phyloP scores from a whole-genome alignment of 352 stramenopile genomes.

The Phytophthora crassamura region DNA sequence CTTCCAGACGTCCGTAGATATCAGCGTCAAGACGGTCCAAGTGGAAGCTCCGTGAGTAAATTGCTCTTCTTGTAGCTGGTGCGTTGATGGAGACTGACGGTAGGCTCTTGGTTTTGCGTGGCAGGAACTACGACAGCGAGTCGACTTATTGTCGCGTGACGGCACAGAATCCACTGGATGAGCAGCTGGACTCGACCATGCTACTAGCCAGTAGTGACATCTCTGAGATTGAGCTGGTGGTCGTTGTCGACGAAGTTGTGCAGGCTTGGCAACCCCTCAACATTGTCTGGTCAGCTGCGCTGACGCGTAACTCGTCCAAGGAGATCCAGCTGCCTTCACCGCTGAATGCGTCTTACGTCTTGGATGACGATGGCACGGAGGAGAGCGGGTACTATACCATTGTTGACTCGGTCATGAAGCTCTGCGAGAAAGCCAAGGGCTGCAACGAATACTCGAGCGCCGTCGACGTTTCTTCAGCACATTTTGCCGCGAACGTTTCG shows the following conservation, averaged over 20 bases:
- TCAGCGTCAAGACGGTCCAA: slow-evolving; percentile 40
- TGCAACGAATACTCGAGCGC: slow-evolving; percentile 58
- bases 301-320: slow-evolving; percentile 40
- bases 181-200: slow-evolving; percentile 26
- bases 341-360: slow-evolving; percentile 36
- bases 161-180: slow-evolving; percentile 43
- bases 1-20: slow-evolving; percentile 54
- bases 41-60: slow-evolving; percentile 27
- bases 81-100: background rate
- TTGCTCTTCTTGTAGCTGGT: background rate
- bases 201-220: slow-evolving; percentile 43
- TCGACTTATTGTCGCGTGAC: slow-evolving; percentile 61
- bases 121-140: slow-evolving; percentile 39
- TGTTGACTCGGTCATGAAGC: slow-evolving; percentile 49
- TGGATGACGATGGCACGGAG: slow-evolving; percentile 6
- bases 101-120: slow-evolving; percentile 1
- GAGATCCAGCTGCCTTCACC: slow-evolving; percentile 56
- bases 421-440: slow-evolving; percentile 41
- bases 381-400: slow-evolving; percentile 54
- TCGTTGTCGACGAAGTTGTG: slow-evolving; percentile 41
- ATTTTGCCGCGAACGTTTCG: slow-evolving; percentile 45
- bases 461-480: slow-evolving; percentile 31
- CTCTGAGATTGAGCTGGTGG: slow-evolving; percentile 53
- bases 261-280: slow-evolving; percentile 24
- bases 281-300: slow-evolving; percentile 48